Percentiles rank a stretch among this genome's conserved stretches.
phyloP scores from a whole-genome alignment of 1,284 basidiomycete genomes.

The Ustilago hordei region DNA sequence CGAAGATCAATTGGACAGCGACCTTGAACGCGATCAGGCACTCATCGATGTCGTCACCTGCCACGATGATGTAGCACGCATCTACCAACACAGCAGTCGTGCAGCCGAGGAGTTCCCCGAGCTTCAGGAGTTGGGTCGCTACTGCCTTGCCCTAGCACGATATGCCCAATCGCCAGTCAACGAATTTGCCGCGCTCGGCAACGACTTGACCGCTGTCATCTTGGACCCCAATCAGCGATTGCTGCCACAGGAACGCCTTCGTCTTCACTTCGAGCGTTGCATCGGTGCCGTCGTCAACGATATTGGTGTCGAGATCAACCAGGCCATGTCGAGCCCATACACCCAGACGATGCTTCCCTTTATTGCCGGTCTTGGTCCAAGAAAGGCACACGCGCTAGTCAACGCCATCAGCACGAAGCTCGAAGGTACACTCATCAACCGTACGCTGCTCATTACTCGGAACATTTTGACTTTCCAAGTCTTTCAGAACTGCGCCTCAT shows the following conservation, averaged over 20 bases:
- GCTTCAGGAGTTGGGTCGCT: constrained; percentile 84
- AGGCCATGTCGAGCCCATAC: constrained; percentile 86
- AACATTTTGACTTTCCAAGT: constrained; percentile 59
- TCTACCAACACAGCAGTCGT: constrained; percentile 91
- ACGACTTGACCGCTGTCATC: constrained; percentile 63
- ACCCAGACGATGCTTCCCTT: constrained; percentile 88
- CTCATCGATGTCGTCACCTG: constrained; percentile 78
- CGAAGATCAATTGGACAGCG: constrained; percentile 43
- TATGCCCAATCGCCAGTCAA: constrained; percentile 89
- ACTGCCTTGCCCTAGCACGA: constrained; percentile 92
- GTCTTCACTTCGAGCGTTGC: constrained; percentile 84
- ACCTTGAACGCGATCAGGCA: constrained; percentile 45
- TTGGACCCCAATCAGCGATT: constrained; percentile 82
- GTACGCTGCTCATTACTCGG: constrained; percentile 56
- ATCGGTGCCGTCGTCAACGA: constrained; percentile 90
- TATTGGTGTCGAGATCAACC: constrained; percentile 95
- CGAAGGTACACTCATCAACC: constrained; percentile 64
- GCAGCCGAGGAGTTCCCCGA: constrained; percentile 87
- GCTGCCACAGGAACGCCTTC: constrained; percentile 83
- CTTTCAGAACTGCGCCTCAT: constrained; percentile 77
- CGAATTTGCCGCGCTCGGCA: constrained; percentile 66
- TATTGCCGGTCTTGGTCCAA: constrained; percentile 91
- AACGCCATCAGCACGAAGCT: constrained; percentile 69
- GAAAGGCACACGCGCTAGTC: constrained; percentile 88
- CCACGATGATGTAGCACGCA: constrained; percentile 89